Conservation (phyloP, 169 alveolate species). For the Perkinsus chesapeaki region DNA sequence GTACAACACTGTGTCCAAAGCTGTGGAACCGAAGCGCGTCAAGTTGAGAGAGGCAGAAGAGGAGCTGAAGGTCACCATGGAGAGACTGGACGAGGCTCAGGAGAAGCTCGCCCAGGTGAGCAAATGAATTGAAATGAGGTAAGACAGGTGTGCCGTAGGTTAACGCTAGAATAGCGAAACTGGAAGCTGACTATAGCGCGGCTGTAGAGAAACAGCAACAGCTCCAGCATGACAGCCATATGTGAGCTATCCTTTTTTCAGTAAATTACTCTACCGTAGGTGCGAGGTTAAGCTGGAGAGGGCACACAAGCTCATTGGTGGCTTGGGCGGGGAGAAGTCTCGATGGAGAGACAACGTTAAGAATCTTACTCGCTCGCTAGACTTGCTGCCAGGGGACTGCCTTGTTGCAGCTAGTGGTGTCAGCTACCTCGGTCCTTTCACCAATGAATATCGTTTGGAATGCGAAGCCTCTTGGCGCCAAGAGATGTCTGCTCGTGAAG, state of each 20-base stretch:
- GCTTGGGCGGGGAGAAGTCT: slow-evolving; percentile 78
- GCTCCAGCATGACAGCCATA: slow-evolving; percentile 58
- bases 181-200: slow-evolving; percentile 72
- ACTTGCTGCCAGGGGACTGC: slow-evolving; percentile 77
- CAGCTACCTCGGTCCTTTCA: slow-evolving; percentile 81
- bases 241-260: not conserved
- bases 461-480: slow-evolving; percentile 69
- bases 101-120: slow-evolving; percentile 39
- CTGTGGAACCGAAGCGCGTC: not conserved
- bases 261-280: not conserved
- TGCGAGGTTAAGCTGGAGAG: slow-evolving; percentile 77
- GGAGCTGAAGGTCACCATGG: slow-evolving; percentile 41
- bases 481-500: not conserved
- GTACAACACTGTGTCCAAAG: not conserved
- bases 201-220: slow-evolving; percentile 72
- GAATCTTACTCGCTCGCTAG: slow-evolving; percentile 42
- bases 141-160: slow-evolving; percentile 41
- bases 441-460: slow-evolving; percentile 69
- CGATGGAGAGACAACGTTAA: slow-evolving; percentile 75
- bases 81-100: slow-evolving; percentile 60
- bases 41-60: not conserved
- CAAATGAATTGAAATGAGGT: not conserved
- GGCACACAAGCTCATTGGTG: slow-evolving; percentile 78
- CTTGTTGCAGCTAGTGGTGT: slow-evolving; percentile 70
- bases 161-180: slow-evolving; percentile 69